phyloP scores from a whole-genome alignment of 352 stramenopile species.

The Phytophthora nicotianae region DNA sequence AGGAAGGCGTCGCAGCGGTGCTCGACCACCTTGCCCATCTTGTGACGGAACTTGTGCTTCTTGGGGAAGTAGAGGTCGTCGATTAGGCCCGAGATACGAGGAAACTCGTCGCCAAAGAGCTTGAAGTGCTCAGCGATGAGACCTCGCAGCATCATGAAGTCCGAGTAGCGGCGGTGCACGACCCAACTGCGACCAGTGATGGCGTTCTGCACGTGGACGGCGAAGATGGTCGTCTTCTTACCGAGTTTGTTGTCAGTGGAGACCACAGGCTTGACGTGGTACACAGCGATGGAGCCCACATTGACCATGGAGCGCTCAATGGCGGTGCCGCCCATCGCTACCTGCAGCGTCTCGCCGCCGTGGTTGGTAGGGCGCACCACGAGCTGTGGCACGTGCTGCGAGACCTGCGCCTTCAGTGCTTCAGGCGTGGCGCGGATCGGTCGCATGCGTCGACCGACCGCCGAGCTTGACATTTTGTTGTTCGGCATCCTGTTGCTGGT shows the following conservation, averaged over 20 bases:
- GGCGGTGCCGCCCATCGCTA: constrained; percentile 64
- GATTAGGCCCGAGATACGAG: constrained; percentile 44
- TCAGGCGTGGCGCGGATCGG: constrained; percentile 32
- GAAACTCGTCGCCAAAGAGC: constrained; percentile 57
- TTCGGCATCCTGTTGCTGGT: constrained; percentile 33
- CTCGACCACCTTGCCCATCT: constrained; percentile 58
- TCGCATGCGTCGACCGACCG: constrained; percentile 26
- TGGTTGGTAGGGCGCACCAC: constrained; percentile 43
- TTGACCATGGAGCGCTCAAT: constrained; percentile 74
- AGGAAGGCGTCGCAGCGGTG: constrained; percentile 71
- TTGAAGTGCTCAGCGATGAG: constrained; percentile 63
- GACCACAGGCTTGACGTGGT: constrained; percentile 57
- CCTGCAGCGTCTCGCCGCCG: constrained; percentile 38
- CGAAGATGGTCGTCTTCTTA: constrained; percentile 63
- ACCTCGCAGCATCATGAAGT: constrained; percentile 66
- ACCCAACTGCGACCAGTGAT: constrained; percentile 76
- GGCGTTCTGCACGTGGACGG: constrained; percentile 73
- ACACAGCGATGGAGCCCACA: constrained; percentile 59
- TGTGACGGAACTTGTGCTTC: constrained; percentile 66
- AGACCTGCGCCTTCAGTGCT: constrained; percentile 8
- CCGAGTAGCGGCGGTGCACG: constrained; percentile 67
- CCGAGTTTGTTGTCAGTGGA: constrained; percentile 32
- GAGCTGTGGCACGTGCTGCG: constrained; percentile 45
- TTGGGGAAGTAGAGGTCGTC: constrained; percentile 74
- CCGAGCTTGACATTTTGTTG: constrained; percentile 40